Evolutionary conservation across 495 filamentous ascomycete genomes (phyloP).

Genomic region (Parathielavia appendiculata): DNA sequence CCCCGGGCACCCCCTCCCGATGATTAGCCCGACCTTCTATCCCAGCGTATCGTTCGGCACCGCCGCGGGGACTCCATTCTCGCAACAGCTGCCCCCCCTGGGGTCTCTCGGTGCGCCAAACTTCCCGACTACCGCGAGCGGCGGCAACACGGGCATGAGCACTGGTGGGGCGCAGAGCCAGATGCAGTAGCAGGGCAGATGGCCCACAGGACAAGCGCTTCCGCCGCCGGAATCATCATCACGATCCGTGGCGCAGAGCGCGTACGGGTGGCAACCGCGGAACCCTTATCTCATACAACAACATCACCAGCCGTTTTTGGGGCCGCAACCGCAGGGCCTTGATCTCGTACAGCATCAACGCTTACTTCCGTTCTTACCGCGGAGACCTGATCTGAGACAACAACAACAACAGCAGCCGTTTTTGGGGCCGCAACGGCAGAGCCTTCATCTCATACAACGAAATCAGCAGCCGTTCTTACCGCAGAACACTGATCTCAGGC

Average conservation of each 20-base stretch:
- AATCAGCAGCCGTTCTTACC: too few species aligned
- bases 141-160: constrained; percentile 1
- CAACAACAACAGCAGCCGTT: too few species aligned
- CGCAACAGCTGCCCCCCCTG: constrained; percentile 20
- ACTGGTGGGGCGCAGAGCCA: constrained; percentile 3
- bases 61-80: background rate
- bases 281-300: background rate
- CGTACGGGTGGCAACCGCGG: background rate
- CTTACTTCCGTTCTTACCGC: too few species aligned
- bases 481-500: too few species aligned
- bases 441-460: background rate
- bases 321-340: background rate
- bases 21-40: background rate
- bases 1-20: background rate
- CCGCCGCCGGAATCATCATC: background rate
- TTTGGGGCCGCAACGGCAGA: background rate
- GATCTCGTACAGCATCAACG: background rate
- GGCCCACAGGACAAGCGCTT: background rate
- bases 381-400: too few species aligned
- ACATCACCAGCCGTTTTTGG: background rate
- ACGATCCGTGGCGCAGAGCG: too few species aligned
- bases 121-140: constrained; percentile 4
- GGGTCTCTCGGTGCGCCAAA: background rate
- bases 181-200: constrained; percentile 18
- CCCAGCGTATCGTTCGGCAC: background rate